phyloP scores from a whole-genome alignment of 257 asterid species.

The Solanum rostratum region DNA sequence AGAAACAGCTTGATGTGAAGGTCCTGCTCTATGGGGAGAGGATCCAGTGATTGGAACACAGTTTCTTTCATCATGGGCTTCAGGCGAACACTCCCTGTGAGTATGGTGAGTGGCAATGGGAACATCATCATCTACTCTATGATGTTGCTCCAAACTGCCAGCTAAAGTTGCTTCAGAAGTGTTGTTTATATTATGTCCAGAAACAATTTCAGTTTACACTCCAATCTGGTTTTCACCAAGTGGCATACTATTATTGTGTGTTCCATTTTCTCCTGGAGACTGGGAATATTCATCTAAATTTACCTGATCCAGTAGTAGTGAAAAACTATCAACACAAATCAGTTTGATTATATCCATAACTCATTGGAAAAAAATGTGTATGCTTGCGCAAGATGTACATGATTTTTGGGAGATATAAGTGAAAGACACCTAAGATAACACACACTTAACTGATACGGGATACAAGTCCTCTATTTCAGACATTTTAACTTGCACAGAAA shows the following conservation, averaged over 20 bases:
- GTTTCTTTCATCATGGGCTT: neutral
- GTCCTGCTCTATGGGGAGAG: constrained; percentile 5
- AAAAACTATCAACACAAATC: neutral
- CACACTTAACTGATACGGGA: neutral
- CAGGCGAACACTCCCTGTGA: neutral
- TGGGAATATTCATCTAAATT: neutral
- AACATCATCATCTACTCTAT: neutral
- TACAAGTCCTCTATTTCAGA: neutral
- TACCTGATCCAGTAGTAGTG: neutral
- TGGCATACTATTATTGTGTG: neutral
- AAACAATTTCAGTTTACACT: neutral
- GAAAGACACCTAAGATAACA: neutral
- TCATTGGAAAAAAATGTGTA: neutral
- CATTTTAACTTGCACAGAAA: neutral
- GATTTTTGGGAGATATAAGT: neutral
- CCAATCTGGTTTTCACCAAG: neutral
- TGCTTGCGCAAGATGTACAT: neutral
- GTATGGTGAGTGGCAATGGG: neutral
- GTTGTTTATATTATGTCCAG: neutral
- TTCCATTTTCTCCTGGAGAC: neutral
- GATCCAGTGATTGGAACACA: neutral
- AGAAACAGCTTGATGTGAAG: constrained; percentile 18
- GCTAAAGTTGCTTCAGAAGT: neutral
- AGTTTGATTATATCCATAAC: neutral
- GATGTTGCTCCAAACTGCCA: neutral